Evolutionary conservation across 345 rosid genomes (phyloP), one percentile per base, ranked within the genome.

Genomic region (Syzygium aromaticum): DNA sequence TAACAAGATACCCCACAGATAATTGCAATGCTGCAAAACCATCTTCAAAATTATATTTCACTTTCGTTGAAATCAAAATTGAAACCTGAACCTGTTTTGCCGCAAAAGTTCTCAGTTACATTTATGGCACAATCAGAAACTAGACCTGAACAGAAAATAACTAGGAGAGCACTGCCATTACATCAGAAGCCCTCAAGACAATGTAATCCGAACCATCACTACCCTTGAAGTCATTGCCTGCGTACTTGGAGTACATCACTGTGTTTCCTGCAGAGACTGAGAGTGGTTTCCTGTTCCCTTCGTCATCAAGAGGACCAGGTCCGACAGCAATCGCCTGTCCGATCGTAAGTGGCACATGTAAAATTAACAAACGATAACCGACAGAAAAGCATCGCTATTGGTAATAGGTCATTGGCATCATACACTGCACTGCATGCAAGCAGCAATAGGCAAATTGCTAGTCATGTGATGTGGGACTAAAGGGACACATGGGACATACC

Each of bases 151-250:
- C 3, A 21, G 49, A 54, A 28, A 54, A 87, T n/a, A 84, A 92
- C 95, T 96, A 98, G 83, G 97, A 94, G 86, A 98, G 97, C 77
- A 96, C 92, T 12, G 99, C 99, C 97, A 98, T 95, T 38, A 98
- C 95, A 91, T 98, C 99, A 25, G 98, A 90, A 78, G 90, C 97
- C 91, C 95, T 94, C 14, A 98, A 90, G 28, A 96, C 99, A 86
- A 96, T 95, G 91, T 96, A 98, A 90, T 93, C 93, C 51, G 94
- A 67, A 17, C 97, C 99, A 52, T 98, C 98, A 51, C 87, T 93
- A 54, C 95, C 95, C 93, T 95, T 94, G 91, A 95, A 96, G 88
- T 95, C 99, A 49, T 94, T 96, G 28, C 99, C 99, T 1, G 98
- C 98, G 40, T 96, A 96, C 93, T 96, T 96, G 83, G 99, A 94